A percentile compares a stretch with the other conserved stretches of the same genome.
Evolutionary conservation across 768 basidiomycete species (phyloP).

Genomic region (Kwoniella bestiolae): DNA sequence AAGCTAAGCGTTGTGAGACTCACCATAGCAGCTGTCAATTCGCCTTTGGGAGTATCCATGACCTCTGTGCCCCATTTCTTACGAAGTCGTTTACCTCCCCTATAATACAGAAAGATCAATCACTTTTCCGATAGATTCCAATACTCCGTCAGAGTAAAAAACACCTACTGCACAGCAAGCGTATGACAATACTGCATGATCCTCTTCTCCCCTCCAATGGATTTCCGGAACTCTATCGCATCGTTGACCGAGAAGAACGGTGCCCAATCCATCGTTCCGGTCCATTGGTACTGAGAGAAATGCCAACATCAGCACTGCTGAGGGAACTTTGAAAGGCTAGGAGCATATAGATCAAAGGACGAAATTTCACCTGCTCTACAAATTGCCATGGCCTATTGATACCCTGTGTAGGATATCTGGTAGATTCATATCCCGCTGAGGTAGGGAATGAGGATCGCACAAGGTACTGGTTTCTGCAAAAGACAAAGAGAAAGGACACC

Average conservation of each 20-base stretch:
- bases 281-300: conserved; percentile 46
- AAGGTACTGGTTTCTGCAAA: conserved; percentile 45
- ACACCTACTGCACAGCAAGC: conserved; percentile 63
- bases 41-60: conserved; percentile 65
- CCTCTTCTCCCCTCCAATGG: conserved; percentile 73
- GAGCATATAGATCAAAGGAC: not conserved
- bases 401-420: conserved; percentile 37
- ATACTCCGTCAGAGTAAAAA: not conserved
- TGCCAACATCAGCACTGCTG: not conserved
- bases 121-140: not conserved
- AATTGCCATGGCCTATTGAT: conserved; percentile 35
- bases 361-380: conserved; percentile 41
- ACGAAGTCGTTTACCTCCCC: conserved; percentile 68
- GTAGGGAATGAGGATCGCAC: conserved; percentile 49
- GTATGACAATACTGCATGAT: conserved; percentile 74
- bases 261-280: conserved; percentile 50
- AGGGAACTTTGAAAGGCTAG: no score
- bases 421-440: conserved; percentile 46
- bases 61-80: conserved; percentile 67
- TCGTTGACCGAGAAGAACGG: conserved; percentile 42
- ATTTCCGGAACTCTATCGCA: conserved; percentile 75
- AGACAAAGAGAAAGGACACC: not conserved
- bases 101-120: not conserved
- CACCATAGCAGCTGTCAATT: conserved; percentile 75
- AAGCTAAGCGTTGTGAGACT: conserved; percentile 19